Evolutionary conservation across 2,329 filamentous ascomycete species (phyloP).

Genomic region (Aplosporella prunicola): DNA sequence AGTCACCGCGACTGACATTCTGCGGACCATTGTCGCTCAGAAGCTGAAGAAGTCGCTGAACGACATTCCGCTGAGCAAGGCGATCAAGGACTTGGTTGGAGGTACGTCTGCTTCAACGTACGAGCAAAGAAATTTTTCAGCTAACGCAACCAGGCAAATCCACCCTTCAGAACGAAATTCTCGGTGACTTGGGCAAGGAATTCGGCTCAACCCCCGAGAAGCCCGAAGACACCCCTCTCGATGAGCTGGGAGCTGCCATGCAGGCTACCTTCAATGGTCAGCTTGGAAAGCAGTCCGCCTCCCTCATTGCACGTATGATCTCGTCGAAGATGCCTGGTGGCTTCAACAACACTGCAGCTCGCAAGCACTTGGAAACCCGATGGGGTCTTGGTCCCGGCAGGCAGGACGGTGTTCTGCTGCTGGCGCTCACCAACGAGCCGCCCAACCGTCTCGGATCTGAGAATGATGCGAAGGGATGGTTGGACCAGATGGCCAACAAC

Average conservation of each 20-base stretch:
- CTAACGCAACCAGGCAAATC: constrained; percentile 65
- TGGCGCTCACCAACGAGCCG: constrained; percentile 90
- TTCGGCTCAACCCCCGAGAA: constrained; percentile 98
- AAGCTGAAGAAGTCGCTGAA: constrained; percentile 91
- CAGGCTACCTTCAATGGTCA: constrained; percentile 98
- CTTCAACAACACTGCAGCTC: constrained; percentile 93
- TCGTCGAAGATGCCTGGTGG: constrained; percentile 99
- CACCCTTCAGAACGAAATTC: constrained; percentile 95
- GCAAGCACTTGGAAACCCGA: constrained; percentile 89
- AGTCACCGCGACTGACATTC: constrained; percentile 79
- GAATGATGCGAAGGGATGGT: constrained; percentile 80
- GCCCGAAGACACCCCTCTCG: constrained; percentile 91
- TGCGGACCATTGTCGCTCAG: constrained; percentile 83
- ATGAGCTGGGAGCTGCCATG: constrained; percentile 91
- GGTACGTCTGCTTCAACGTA: constrained; percentile 48
- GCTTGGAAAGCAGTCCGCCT: constrained; percentile 91
- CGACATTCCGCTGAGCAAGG: constrained; percentile 88
- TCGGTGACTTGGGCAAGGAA: constrained; percentile 95
- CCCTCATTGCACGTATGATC: constrained; percentile 85
- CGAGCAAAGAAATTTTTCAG: constrained; percentile 11
- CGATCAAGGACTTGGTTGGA: constrained; percentile 96
- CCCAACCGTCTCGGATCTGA: constrained; percentile 80
- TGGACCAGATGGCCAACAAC: constrained; percentile 81
- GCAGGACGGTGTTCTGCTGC: constrained; percentile 80
- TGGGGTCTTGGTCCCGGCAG: constrained; percentile 82